Percentiles rank a stretch among this genome's conserved stretches.
These are phyloP conservation scores for Ceratocystis huliohia DNA, from an alignment of 2,329 filamentous ascomycete species.

Conservation along the genomic window DNA sequence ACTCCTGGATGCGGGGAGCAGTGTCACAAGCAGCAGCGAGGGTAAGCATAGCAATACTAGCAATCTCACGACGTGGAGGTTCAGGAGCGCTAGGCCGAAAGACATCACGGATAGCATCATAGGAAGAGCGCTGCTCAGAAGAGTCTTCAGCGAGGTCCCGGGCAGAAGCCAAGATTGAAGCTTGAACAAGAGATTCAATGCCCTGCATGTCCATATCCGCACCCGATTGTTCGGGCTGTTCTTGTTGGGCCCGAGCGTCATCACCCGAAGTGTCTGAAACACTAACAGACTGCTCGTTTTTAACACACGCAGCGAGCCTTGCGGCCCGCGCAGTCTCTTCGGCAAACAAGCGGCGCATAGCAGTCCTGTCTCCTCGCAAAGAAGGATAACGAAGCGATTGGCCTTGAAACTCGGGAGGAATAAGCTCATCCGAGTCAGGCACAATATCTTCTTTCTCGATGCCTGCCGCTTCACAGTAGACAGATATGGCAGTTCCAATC, in stretches of 20 bases:
- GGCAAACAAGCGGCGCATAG: slow-evolving; percentile 15
- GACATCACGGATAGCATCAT: slow-evolving; percentile 31
- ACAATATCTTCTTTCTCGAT: slow-evolving; percentile 21
- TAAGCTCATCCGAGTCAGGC: slow-evolving; percentile 27
- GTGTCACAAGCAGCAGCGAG: slow-evolving; percentile 11
- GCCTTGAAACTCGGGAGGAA: slow-evolving; percentile 21
- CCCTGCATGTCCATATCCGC: background rate
- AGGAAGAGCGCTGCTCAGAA: slow-evolving; percentile 21
- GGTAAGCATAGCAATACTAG: slow-evolving; percentile 17
- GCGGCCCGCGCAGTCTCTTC: slow-evolving; percentile 11
- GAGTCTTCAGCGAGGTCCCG: slow-evolving; percentile 16
- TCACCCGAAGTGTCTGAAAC: background rate
- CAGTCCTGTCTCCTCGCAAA: slow-evolving; percentile 12
- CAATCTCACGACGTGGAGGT: slow-evolving; percentile 23
- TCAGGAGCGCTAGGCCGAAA: slow-evolving; percentile 29
- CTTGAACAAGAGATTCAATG: slow-evolving; percentile 14
- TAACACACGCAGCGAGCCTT: background rate
- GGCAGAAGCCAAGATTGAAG: slow-evolving; percentile 16
- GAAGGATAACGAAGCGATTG: slow-evolving; percentile 17
- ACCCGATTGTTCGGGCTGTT: background rate
- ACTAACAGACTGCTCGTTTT: background rate
- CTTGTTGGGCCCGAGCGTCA: slow-evolving; percentile 11
- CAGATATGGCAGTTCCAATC: slow-evolving; percentile 28
- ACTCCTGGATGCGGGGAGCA: slow-evolving; percentile 5
- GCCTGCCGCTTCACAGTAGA: slow-evolving; percentile 30